Percentiles rank a stretch among this genome's conserved stretches.
Conservation (phyloP, 2,329 filamentous ascomycete species). For the Xylaria polymorpha region DNA sequence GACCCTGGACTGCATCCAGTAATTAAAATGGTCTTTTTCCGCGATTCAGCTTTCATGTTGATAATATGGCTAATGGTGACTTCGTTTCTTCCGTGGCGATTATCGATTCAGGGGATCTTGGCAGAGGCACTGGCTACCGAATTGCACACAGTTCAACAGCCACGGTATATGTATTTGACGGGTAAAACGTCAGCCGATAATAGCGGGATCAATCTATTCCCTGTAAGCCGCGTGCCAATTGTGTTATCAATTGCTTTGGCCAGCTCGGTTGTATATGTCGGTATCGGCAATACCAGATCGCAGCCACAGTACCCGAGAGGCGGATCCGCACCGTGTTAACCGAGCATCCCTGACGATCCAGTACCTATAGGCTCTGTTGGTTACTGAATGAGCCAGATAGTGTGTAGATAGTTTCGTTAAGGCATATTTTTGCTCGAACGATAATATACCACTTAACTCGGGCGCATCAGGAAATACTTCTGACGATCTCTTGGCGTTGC, state of each 20-base stretch:
- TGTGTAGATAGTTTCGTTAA: slow-evolving; percentile 1
- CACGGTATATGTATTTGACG: slow-evolving; percentile 23
- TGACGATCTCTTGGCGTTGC: slow-evolving; percentile 5
- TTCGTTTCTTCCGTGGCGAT: not conserved
- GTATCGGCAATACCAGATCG: slow-evolving; percentile 31
- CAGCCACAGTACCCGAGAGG: slow-evolving; percentile 5
- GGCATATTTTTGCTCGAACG: not conserved
- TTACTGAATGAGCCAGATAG: not conserved
- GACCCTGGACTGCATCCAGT: slow-evolving; percentile 35
- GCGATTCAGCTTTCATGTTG: slow-evolving; percentile 21
- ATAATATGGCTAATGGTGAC: not conserved
- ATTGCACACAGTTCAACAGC: not conserved
- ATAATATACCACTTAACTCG: not conserved
- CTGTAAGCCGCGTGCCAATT: not conserved
- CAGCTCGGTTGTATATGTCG: slow-evolving; percentile 31
- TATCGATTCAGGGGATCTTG: not conserved
- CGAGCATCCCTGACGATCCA: slow-evolving; percentile 25
- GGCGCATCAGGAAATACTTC: not conserved
- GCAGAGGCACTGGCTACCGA: not conserved
- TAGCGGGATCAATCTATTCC: not conserved
- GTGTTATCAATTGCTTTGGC: not conserved
- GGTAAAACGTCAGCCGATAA: not conserved
- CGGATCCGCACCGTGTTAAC: slow-evolving; percentile 19
- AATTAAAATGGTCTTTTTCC: slow-evolving; percentile 29
- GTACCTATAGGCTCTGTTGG: slow-evolving; percentile 9